phyloP scores from a whole-genome alignment of 1,284 basidiomycete genomes.

The Pseudozyma sp. region DNA sequence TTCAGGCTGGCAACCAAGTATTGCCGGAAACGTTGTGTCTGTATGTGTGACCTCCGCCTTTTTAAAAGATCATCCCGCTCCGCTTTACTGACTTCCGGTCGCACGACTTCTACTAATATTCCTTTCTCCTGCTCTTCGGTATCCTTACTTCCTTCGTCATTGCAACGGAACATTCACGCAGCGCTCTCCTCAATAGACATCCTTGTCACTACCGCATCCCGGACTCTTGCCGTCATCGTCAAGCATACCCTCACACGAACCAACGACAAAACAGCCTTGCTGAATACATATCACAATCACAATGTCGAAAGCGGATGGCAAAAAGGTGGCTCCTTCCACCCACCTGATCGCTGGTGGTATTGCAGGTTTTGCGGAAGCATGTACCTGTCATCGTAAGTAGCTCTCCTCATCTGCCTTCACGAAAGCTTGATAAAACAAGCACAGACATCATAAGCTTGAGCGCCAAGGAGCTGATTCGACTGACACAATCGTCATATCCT shows the following conservation, averaged over 20 bases:
- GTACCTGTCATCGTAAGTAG: conserved; percentile 68
- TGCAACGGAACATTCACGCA: background rate
- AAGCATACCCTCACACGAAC: conserved; percentile 2
- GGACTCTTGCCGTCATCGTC: background rate
- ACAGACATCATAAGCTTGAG: too few relatives aligned
- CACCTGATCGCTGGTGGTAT: conserved; percentile 69
- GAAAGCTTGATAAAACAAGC: background rate
- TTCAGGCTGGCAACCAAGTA: too few relatives aligned
- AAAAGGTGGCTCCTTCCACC: conserved; percentile 66
- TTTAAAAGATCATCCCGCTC: conserved; percentile 1
- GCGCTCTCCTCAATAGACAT: background rate
- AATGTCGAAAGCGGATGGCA: conserved; percentile 42
- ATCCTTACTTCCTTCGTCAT: background rate
- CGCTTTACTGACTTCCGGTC: conserved; percentile 1
- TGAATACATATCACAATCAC: conserved; percentile 1
- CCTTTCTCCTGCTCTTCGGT: background rate
- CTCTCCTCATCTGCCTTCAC: background rate
- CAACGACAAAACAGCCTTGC: background rate
- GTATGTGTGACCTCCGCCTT: too few relatives aligned
- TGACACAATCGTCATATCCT: background rate
- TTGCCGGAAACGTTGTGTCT: too few relatives aligned
- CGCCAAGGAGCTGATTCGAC: too few relatives aligned
- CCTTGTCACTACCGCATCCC: background rate
- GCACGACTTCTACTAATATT: conserved; percentile 3
- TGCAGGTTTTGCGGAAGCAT: conserved; percentile 68